These are phyloP conservation scores for Geotrichum australiense DNA, from an alignment of 1,139 yeast genomes.

Conservation along the genomic window DNA sequence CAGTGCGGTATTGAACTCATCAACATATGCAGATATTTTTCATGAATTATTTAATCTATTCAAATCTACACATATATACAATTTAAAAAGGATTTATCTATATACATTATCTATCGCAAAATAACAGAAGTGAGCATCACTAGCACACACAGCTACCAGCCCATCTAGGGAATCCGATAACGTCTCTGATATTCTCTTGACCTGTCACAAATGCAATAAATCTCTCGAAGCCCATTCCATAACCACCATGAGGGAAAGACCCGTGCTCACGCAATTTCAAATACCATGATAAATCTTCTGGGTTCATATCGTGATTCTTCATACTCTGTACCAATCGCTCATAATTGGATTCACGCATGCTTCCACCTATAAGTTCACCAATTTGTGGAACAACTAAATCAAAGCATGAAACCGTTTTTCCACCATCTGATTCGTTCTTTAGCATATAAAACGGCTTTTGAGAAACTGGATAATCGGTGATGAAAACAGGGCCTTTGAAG, in stretches of 20 bases:
- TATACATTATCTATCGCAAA: no score
- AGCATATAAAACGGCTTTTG: constrained; percentile 94
- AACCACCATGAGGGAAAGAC: constrained; percentile 91
- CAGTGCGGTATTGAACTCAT: no score
- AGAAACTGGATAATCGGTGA: constrained; percentile 74
- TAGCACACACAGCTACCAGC: constrained; percentile 43
- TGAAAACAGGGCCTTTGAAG: constrained; percentile 72
- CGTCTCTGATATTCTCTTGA: constrained; percentile 73
- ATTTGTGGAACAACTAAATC: constrained; percentile 83
- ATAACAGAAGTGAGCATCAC: no score
- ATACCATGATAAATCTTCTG: constrained; percentile 71
- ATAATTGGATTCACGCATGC: constrained; percentile 72
- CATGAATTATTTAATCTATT: no score
- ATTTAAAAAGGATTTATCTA: no score
- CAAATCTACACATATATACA: no score
- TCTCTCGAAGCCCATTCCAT: constrained; percentile 92
- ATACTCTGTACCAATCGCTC: constrained; percentile 46
- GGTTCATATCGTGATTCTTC: constrained; percentile 35
- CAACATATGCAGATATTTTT: no score
- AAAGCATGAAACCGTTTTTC: constrained; percentile 76
- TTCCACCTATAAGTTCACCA: constrained; percentile 97
- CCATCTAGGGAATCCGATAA: constrained; percentile 74
- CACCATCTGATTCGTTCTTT: constrained; percentile 32
- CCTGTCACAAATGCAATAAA: constrained; percentile 66
- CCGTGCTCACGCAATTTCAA: constrained; percentile 67